phyloP scores from a whole-genome alignment of 805 yeast genomes.

The Scheffersomyces coipomensis region DNA sequence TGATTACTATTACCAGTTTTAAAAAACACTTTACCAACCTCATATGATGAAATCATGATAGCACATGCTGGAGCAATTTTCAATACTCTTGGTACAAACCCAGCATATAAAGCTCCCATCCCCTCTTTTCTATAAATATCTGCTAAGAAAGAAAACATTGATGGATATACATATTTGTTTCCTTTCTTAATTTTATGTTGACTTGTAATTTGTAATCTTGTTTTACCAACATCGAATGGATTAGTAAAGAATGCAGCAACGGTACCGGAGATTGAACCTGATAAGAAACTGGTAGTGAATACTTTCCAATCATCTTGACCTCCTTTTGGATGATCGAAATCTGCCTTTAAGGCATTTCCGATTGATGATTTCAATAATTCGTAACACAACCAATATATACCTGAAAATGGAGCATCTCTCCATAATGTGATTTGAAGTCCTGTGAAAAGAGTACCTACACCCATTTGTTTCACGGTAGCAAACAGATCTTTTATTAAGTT shows the following conservation, averaged over 20 bases:
- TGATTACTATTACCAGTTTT: constrained; percentile 19
- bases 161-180: constrained; percentile 24
- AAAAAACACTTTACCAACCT: constrained; percentile 68
- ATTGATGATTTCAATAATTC: constrained; percentile 46
- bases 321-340: constrained; percentile 17
- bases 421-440: constrained; percentile 88
- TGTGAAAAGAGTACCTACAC: constrained; percentile 67
- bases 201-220: constrained; percentile 73
- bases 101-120: constrained; percentile 77
- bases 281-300: constrained; percentile 63
- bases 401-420: constrained; percentile 97
- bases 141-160: constrained; percentile 68
- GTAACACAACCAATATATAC: constrained; percentile 89
- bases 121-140: constrained; percentile 76
- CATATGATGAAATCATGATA: constrained; percentile 95
- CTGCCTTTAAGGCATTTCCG: constrained; percentile 19
- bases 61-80: constrained; percentile 98
- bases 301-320: constrained; percentile 40
- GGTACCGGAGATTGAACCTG: constrained; percentile 83
- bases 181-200: constrained; percentile 12
- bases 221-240: constrained; percentile 97
- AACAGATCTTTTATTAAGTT: constrained; percentile 54
- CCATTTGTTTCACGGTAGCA: constrained; percentile 51
- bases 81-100: constrained; percentile 79
- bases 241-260: constrained; percentile 86